Evolutionary conservation across 345 rosid species (phyloP).

Genomic region (Eucalyptus pauciflora): DNA sequence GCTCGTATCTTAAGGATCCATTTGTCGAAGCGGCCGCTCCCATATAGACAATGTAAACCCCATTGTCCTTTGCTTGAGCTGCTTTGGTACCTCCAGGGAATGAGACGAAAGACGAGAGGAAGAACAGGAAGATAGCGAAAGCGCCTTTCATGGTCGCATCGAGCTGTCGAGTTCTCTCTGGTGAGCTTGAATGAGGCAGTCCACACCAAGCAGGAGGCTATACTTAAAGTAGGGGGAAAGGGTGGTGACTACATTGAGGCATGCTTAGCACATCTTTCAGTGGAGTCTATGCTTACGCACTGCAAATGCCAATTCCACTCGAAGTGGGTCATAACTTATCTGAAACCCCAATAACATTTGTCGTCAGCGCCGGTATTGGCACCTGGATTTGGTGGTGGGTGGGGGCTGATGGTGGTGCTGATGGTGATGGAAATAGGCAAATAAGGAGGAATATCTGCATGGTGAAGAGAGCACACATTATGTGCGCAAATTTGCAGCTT

Average conservation of each 20-base stretch:
- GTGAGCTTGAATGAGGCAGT: background rate
- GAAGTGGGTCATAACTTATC: conserved; percentile 19
- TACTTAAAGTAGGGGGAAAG: background rate
- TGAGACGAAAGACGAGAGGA: background rate
- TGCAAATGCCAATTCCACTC: conserved; percentile 1
- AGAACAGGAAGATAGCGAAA: background rate
- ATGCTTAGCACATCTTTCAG: background rate
- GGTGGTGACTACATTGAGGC: background rate
- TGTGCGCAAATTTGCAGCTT: background rate
- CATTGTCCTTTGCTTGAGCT: background rate
- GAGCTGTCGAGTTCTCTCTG: background rate
- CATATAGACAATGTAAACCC: background rate
- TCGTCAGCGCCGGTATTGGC: background rate
- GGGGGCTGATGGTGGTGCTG: background rate
- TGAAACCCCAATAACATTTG: background rate
- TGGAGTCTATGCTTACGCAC: background rate
- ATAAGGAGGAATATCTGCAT: background rate
- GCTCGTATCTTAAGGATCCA: background rate
- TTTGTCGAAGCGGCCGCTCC: background rate
- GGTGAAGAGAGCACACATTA: background rate
- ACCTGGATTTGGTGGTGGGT: background rate
- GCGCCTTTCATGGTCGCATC: background rate
- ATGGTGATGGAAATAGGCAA: background rate
- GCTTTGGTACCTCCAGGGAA: background rate
- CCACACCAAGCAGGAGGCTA: background rate